Conservation (phyloP, 2,329 filamentous ascomycete genomes). For the Phyllosticta citrichinensis region DNA sequence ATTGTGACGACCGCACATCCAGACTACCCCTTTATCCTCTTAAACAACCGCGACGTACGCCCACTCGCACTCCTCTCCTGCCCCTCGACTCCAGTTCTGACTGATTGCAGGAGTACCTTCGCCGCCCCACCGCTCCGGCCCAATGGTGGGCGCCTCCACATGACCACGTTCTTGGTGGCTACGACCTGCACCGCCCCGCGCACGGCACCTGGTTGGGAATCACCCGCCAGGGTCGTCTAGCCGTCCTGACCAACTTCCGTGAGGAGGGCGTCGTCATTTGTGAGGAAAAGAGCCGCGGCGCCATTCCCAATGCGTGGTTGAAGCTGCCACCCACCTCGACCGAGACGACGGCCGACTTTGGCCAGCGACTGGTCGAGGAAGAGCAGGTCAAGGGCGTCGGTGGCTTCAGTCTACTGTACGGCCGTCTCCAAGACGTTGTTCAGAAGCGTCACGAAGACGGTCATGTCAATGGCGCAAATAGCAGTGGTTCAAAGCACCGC, state of each 20-base stretch:
- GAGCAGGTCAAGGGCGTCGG: slow-evolving; percentile 48
- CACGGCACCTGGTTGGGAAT: slow-evolving; percentile 58
- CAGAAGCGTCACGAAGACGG: neutral
- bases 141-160: slow-evolving; percentile 47
- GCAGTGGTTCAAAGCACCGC: neutral
- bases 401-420: slow-evolving; percentile 54
- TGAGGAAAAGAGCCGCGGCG: slow-evolving; percentile 44
- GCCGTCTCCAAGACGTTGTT: slow-evolving; percentile 38
- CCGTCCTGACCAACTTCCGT: slow-evolving; percentile 55
- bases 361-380: slow-evolving; percentile 43
- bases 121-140: slow-evolving; percentile 48
- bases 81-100: neutral
- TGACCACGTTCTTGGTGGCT: slow-evolving; percentile 48
- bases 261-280: slow-evolving; percentile 38
- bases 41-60: slow-evolving; percentile 40
- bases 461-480: neutral
- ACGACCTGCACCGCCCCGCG: slow-evolving; percentile 49
- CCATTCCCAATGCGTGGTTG: slow-evolving; percentile 51
- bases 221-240: slow-evolving; percentile 49
- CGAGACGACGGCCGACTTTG: slow-evolving; percentile 41
- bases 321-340: slow-evolving; percentile 30
- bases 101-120: slow-evolving; percentile 45
- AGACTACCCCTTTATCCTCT: slow-evolving; percentile 39
- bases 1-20: slow-evolving; percentile 40
- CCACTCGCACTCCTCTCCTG: neutral